Evolutionary conservation across 768 basidiomycete genomes (phyloP), one percentile per base, ranked within the genome.

Genomic region (Coprinopsis strossmayeri): DNA sequence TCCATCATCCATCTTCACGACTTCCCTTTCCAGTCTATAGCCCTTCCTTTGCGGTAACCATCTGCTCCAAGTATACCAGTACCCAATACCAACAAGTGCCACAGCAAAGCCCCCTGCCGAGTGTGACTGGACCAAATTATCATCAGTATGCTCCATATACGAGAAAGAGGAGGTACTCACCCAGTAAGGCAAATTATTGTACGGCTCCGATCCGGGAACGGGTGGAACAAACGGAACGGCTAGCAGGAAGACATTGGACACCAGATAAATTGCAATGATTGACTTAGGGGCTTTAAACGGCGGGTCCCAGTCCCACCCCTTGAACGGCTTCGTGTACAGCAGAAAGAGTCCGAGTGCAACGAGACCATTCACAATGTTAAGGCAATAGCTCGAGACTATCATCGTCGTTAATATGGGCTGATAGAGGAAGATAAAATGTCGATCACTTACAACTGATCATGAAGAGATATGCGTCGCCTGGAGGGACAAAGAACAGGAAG

Each of bases 401-500:
- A 5, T 40, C 34, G 17, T 18, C n/a, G 28, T 28, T 12, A 20
- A 21, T 43, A 17, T 15, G 3, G 37, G 28, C 24, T 10, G 26
- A 37, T 15, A n/a, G 28, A 26, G 2, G 27, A 21, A 5, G 40
- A 27, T 39, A 13, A 18, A 27, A 15, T 12, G 10, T 39, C 18
- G 11, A 41, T 15, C 18, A 61, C 82, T 52, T 45, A 83, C 85
- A 59, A 56, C 78, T 84, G 48, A 85, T 70, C 55, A 81, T 71
- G 62, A 90, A 87, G 25, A 79, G 69, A 57, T 86, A 90, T 0
- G 83, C 84, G 54, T 89, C 87, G 2, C 88, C 86, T 0, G 83
- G 74, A 0, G 87, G 87, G 0, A 81, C 70, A 1, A 70, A 69
- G 4, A 79, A 55, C 40, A 84, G 66, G 48, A 84, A 67, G 10